phyloP scores from a whole-genome alignment of 805 yeast species.

The Monosporozyma servazzii region DNA sequence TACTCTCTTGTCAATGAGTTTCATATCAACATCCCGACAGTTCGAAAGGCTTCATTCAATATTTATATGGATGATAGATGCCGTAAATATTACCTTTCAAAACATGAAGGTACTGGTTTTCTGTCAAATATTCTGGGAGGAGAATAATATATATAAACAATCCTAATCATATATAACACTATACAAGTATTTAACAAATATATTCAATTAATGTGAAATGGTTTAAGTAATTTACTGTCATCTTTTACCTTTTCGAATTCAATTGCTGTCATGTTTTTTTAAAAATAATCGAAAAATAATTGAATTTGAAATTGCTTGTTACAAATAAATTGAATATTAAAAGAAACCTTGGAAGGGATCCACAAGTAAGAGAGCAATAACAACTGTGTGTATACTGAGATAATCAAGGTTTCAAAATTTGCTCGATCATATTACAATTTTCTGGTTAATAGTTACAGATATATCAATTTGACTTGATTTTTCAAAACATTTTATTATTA shows the following conservation, averaged over 20 bases:
- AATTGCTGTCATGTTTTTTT: background rate
- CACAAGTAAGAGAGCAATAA: background rate
- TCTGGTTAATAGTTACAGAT: no score
- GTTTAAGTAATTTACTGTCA: background rate
- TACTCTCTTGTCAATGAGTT: conserved; percentile 38
- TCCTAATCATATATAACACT: background rate
- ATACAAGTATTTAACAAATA: background rate
- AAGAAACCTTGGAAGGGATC: background rate
- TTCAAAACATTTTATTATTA: no score
- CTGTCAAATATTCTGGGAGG: conserved; percentile 2
- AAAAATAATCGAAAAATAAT: background rate
- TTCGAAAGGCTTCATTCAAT: background rate
- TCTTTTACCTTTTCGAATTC: background rate
- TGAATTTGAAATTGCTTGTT: background rate
- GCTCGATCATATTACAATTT: background rate
- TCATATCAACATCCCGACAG: background rate
- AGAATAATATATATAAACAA: background rate
- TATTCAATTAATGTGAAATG: background rate
- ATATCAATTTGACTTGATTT: background rate
- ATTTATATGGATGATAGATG: background rate
- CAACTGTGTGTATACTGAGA: no score
- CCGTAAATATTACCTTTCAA: background rate
- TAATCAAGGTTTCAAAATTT: background rate
- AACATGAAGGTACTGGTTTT: conserved; percentile 6
- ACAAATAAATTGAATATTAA: background rate